Conservation (phyloP, 2,329 filamentous ascomycete genomes). For the Davidsoniella eucalypti region DNA sequence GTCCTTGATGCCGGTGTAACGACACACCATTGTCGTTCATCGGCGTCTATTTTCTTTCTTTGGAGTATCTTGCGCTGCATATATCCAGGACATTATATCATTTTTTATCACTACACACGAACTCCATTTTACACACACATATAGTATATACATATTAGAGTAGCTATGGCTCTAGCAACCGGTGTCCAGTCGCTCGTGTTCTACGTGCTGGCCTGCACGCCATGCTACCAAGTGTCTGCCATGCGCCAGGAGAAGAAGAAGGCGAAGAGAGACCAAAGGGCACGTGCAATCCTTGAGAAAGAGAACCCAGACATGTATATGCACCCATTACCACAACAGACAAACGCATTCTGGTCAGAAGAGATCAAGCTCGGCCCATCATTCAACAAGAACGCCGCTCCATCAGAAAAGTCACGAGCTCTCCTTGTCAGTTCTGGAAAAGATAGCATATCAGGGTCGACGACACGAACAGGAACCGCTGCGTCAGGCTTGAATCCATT, state of each 20-base stretch:
- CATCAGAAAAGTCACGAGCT: conserved; percentile 16
- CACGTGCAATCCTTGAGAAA: conserved; percentile 46
- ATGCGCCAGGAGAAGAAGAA: conserved; percentile 54
- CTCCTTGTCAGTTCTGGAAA: conserved; percentile 9
- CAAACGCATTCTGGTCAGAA: conserved; percentile 76
- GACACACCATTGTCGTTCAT: conserved; percentile 4
- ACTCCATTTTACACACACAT: background rate
- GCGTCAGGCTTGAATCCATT: conserved; percentile 31
- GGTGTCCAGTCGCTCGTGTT: conserved; percentile 62
- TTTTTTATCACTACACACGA: background rate
- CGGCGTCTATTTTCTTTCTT: conserved; percentile 1
- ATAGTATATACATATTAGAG: background rate
- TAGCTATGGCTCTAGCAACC: conserved; percentile 31
- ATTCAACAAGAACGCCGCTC: conserved; percentile 40
- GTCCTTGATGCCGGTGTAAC: conserved; percentile 9
- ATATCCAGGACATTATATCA: background rate
- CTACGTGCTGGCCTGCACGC: conserved; percentile 61
- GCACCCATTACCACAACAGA: conserved; percentile 69
- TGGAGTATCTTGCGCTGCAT: no score
- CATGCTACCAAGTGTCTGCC: conserved; percentile 56
- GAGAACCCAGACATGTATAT: conserved; percentile 59
- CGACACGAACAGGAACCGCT: conserved; percentile 38
- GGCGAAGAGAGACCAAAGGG: conserved; percentile 49
- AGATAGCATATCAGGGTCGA: conserved; percentile 10
- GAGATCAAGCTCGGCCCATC: conserved; percentile 73